Evolutionary conservation across 139 green algal genomes (phyloP), one percentile per base, ranked within the genome.

Genomic region (Closterium sp.): DNA sequence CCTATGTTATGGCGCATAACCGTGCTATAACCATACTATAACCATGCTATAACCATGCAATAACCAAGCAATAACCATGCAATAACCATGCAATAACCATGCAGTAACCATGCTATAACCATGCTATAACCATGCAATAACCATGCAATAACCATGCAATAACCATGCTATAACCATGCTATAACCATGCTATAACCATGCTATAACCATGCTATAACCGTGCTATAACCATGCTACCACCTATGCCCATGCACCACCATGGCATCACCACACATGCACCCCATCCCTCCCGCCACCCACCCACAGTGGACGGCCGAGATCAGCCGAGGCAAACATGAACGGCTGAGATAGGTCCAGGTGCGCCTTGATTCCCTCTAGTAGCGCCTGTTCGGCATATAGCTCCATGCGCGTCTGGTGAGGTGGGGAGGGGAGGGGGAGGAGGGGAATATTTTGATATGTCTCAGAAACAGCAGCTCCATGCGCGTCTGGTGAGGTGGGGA

Each of bases 291-390:
- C 7, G 85, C 27, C 85, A 31, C 85, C 62, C 85, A 93, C 91
- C 91, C 91, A 94, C 38, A 94, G 89, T 28, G 91, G 91, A 28
- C 91, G 88, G 30, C 91, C 91, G 30, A 94, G 91, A 50, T 94
- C 91, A 28, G 91, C 91, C 34, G 88, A 93, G 32, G 91, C 91
- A 28, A 94, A 94, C 88, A 93, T 94, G 91, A 94, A 93, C 13
- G 91, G 88, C 21, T 93, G 34, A 27, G 88, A 93, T 30, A 93
- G 34, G 87, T 94, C 91, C 28, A 94, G 28, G 17, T 89, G 27
- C 88, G n/a, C 24, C 29, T 28, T 31, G 34, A 94, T 89, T 28
- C 27, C 88, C 45, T 94, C 73, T 28, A 93, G 38, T n/a, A 93
- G 88, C 0, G 34, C 91, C 21, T 93, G 62, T 87, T 92, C 88